Base-by-base conservation (phyloP, 352 stramenopile genomes). In the Pythium coloratum region DNA sequence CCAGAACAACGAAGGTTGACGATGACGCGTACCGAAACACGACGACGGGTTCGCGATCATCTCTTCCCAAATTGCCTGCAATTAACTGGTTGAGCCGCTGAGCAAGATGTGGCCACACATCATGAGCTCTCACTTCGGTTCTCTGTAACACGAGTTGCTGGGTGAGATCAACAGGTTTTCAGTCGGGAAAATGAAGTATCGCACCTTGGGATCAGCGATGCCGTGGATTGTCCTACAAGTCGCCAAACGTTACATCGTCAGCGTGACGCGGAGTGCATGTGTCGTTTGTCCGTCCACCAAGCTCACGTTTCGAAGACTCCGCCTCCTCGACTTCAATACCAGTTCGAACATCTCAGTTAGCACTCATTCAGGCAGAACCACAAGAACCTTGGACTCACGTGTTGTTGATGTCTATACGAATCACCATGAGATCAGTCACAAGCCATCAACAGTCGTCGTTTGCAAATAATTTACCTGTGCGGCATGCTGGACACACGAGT, bases 31-130 rank as follows among this genome's bases (percentile, higher is more conserved):
- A 94, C 87, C 78, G 34, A 95, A 91, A 55, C 87, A 95, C 4
- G 80, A 79, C 20, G 85, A 86, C 3, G 87, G 87, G 72, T 95
- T 84, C 28, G 87, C 87, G 59, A 95, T 85, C 87, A 95, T 95
- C 63, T 94, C 87, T 77, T 95, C 85, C 87, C 87, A 95, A 55
- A 95, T 92, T 8, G 82, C 82, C 85, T 95, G 40, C 5, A 44
- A 16, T 32, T 16, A 14, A 46, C 49, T 51, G 18, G 8, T 34
- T 40, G 2, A 59, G 20, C 20, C 20, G 20, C 20, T 24, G 20
- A 24, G 20, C 20, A 24, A 24, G 20, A 24, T 24, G 20, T 24
- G 20, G 20, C 20, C 20, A 24, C 20, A 24, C 20, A 24, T 24
- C 20, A 24, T 24, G 20, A 24, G 13, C 0, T 49, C 51, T 46